phyloP scores from a whole-genome alignment of 2,329 filamentous ascomycete genomes.

The Monosporascus ibericus region DNA sequence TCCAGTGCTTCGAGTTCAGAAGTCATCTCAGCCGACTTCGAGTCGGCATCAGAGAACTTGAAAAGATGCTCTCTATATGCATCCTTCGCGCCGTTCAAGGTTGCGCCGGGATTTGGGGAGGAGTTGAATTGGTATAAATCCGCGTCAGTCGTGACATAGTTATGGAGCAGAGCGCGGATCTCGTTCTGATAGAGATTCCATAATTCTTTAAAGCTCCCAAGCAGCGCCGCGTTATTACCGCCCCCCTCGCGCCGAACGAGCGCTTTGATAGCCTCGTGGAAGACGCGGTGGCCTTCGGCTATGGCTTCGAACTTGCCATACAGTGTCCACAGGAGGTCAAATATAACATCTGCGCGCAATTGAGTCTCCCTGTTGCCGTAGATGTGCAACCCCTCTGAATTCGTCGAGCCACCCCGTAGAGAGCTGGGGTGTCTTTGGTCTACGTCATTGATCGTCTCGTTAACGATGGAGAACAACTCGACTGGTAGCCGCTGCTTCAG shows the following conservation, averaged over 20 bases:
- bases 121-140: constrained; percentile 61
- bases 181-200: constrained; percentile 99
- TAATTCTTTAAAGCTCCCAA: constrained; percentile 87
- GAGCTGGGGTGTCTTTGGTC: constrained; percentile 88
- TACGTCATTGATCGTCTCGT: constrained; percentile 90
- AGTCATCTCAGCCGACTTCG: constrained; percentile 70
- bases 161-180: constrained; percentile 88
- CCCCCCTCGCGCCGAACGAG: constrained; percentile 77
- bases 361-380: constrained; percentile 67
- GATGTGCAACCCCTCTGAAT: constrained; percentile 52
- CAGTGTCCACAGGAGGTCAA: constrained; percentile 84
- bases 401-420: constrained; percentile 50
- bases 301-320: constrained; percentile 98
- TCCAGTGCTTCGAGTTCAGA: constrained; percentile 86
- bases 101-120: constrained; percentile 44
- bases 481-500: constrained; percentile 91
- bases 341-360: constrained; percentile 76
- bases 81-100: constrained; percentile 40
- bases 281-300: constrained; percentile 86
- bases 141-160: constrained; percentile 90
- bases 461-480: constrained; percentile 88
- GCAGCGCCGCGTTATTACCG: constrained; percentile 58
- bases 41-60: constrained; percentile 77
- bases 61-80: constrained; percentile 64
- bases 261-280: constrained; percentile 85